Base-by-base conservation (phyloP, 2,329 filamentous ascomycete genomes). In the Colletotrichum sp. region DNA sequence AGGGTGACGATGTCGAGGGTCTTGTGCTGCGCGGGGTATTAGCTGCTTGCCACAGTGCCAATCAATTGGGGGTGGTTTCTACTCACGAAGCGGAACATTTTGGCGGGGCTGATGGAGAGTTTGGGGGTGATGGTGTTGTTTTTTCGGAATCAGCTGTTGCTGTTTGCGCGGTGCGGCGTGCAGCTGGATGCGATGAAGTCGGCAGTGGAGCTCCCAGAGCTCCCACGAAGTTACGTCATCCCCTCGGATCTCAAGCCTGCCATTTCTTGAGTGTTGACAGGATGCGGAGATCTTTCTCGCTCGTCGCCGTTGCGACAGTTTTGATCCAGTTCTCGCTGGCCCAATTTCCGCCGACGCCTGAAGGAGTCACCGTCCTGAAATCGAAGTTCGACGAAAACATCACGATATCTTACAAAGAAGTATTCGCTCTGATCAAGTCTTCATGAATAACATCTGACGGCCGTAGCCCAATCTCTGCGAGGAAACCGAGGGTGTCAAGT, bases 1-100 rank as follows among this genome's bases (percentile, higher is more conserved):
- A 99, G 93, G 77, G 96, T 98, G 83, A 98, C 92, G 79, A 98
- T 95, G 88, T 98, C 96, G 85, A 95, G 91, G 79, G 94, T 91
- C 89, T 95, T 96, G 86, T 89, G 91, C 94, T 96, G 81, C 32
- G 43, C 34, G 25, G 52, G 32, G 28, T 8, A 70, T 81, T 68
- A 81, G 80, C 66, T 67, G 8, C 22, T 30, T 22, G 27, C 8
- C 22, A 16, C 34, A 4, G 13, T 9, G 25, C n/a, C 13, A 25
- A 28, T 60, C 62, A 68, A 69, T 65, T 25, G 25, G 6, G n/a
- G n/a, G 15, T n/a, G 12, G 12, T 6, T 0, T 6, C 15, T 4
- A 83, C 87, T 82, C 82, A 88, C 87, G 72, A 89, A 88, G 60
- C 86, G 83, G 77, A 89, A 88, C 87, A 89, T 88, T 32, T 76